Evolutionary conservation across 1,284 basidiomycete genomes (phyloP).

Genomic region (Pascua sp.): DNA sequence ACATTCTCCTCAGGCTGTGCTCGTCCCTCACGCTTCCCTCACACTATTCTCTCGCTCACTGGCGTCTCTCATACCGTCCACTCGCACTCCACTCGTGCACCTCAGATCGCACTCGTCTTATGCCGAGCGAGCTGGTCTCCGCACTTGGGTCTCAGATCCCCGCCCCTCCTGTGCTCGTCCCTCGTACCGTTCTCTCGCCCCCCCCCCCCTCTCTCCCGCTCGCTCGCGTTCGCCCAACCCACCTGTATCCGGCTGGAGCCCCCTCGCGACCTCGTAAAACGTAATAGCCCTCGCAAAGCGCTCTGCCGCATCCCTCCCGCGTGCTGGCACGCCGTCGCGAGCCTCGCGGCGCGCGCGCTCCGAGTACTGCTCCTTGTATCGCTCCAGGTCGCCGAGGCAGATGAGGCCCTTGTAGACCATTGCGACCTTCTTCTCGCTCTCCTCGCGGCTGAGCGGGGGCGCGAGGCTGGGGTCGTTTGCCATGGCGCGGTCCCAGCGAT

Average conservation of each 20-base stretch:
- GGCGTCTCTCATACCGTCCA: no score
- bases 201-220: no score
- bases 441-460: conserved; percentile 53
- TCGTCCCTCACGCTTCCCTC: no score
- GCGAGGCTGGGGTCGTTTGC: conserved; percentile 18
- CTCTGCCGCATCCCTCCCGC: conserved; percentile 1
- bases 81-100: no score
- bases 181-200: no score
- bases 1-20: no score
- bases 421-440: conserved; percentile 61
- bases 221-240: conserved; percentile 8
- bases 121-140: no score
- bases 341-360: conserved; percentile 29
- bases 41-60: no score
- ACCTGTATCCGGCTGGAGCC: conserved; percentile 68
- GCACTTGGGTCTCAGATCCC: no score
- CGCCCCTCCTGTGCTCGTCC: no score
- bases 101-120: no score
- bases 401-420: conserved; percentile 84
- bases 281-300: conserved; percentile 67
- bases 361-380: conserved; percentile 82
- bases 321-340: conserved; percentile 15
- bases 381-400: conserved; percentile 87
- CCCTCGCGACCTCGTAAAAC: conserved; percentile 78
- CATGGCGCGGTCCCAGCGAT: conserved; percentile 22